Base-by-base conservation (phyloP, 176 grass and related monocot species). In the Carex scoparia region DNA sequence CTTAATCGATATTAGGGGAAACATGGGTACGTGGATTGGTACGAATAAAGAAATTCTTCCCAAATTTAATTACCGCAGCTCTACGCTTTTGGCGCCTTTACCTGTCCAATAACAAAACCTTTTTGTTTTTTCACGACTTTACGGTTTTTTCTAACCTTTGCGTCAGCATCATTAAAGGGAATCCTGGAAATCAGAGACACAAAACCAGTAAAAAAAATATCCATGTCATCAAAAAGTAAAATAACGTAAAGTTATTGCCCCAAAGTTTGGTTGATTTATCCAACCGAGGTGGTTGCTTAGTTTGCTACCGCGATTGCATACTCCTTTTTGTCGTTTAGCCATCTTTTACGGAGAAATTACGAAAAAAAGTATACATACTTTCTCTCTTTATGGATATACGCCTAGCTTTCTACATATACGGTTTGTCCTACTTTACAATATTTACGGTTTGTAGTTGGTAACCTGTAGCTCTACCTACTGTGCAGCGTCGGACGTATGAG, bases 81-180 rank as follows among this genome's bases (percentile, higher is more conserved):
- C 60, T 83, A 83, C 81, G 81, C 81, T 83, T 83, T 83, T 83
- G 81, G 81, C 81, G 81, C 81, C 81, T 83, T 69, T 68, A 62
- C n/a, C 31, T 33, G 4, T 31, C 11, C 40, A 9, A 55, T 54
- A 69, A 64, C 81, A 69, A 67, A 67, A 28, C 11, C 16, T n/a
- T 57, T 38, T 15, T 46, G 63, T 31, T 18, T 37, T 18, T 11
- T 69, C 74, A 16, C 0, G 1, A 28, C 30, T 67, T 83, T 32
- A 53, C 81, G 16, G 3, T 35, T 83, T 68, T 54, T 51, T 10
- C 10, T 32, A 13, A 31, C 65, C 35, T 28, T 33, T 53, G 66
- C 15, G 4, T 5, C 40, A 33, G 15, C 10, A 42, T 83, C 65
- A 55, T 12, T 4, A 0, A 5, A 0, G 13, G 4, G 4, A 40